Percentiles rank a stretch among this genome's conserved stretches.
These are phyloP conservation scores for Aureobasidium pullulans DNA, from an alignment of 2,329 filamentous ascomycete species.

Conservation along the genomic window DNA sequence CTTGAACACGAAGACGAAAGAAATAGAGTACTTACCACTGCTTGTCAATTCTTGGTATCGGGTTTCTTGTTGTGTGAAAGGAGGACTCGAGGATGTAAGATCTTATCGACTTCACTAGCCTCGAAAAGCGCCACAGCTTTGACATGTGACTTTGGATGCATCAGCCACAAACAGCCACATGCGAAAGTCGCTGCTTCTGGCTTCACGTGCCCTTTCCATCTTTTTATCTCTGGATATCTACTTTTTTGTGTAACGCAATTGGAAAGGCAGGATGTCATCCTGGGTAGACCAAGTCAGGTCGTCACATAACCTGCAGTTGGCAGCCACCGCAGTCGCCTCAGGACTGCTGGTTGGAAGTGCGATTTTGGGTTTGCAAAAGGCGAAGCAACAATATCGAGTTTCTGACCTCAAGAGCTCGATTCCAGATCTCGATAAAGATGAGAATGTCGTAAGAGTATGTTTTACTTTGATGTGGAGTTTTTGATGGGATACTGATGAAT, in stretches of 20 bases:
- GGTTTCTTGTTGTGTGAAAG: not conserved
- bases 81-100: not conserved
- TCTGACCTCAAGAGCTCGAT: slow-evolving; percentile 55
- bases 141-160: not conserved
- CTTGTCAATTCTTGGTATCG: not conserved
- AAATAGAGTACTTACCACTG: not conserved
- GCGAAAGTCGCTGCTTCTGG: not conserved
- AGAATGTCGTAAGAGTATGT: slow-evolving; percentile 45
- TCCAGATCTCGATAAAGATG: slow-evolving; percentile 44
- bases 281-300: slow-evolving; percentile 38
- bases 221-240: not conserved
- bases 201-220: not conserved
- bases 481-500: slow-evolving; percentile 24
- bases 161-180: slow-evolving; percentile 15
- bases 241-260: not conserved
- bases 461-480: slow-evolving; percentile 1
- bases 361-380: slow-evolving; percentile 51
- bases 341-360: slow-evolving; percentile 43
- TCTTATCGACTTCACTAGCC: not conserved
- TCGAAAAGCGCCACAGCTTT: not conserved
- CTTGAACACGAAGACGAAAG: not conserved
- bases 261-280: slow-evolving; percentile 34
- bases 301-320: slow-evolving; percentile 53
- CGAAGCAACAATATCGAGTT: slow-evolving; percentile 47
- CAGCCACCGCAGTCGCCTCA: slow-evolving; percentile 59